phyloP scores from a whole-genome alignment of 1,284 basidiomycete genomes.

The Trichosporon ovoides region DNA sequence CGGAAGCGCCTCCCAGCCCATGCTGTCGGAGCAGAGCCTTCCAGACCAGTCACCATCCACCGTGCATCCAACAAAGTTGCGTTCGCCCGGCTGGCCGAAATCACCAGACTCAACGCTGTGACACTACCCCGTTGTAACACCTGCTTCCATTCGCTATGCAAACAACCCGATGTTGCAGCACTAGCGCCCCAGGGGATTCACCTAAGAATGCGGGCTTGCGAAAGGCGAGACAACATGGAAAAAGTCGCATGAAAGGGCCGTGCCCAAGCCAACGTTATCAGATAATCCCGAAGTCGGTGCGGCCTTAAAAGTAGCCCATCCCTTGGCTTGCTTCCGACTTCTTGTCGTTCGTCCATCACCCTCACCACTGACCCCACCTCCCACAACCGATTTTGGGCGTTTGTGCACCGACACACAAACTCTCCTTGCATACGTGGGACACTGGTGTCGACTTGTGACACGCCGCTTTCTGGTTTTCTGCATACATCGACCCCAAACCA shows the following conservation, averaged over 20 bases:
- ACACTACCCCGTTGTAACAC: neutral
- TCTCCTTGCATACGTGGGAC: too few species aligned
- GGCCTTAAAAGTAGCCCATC: neutral
- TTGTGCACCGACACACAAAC: neutral
- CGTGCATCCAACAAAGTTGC: neutral
- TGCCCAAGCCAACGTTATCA: slow-evolving; percentile 3
- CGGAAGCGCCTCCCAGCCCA: too few species aligned
- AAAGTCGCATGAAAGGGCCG: neutral
- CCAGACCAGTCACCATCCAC: slow-evolving; percentile 4
- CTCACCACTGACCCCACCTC: neutral
- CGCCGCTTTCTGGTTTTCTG: neutral
- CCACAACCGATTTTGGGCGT: too few species aligned
- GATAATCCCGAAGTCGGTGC: slow-evolving; percentile 10
- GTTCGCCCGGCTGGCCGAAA: slow-evolving; percentile 1
- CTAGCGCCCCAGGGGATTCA: too few species aligned
- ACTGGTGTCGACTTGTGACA: too few species aligned
- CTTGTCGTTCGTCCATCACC: neutral
- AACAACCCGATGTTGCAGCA: too few species aligned
- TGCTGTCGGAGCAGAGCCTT: neutral
- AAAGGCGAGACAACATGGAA: neutral
- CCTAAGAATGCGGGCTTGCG: too few species aligned
- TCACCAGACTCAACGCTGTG: neutral
- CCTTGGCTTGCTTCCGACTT: neutral
- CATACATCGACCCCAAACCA: neutral
- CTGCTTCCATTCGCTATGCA: neutral